Percentiles rank a stretch among this genome's conserved stretches.
These are phyloP conservation scores for Musa acuminata DNA, from an alignment of 176 grass and related monocot genomes.

Conservation along the genomic window DNA sequence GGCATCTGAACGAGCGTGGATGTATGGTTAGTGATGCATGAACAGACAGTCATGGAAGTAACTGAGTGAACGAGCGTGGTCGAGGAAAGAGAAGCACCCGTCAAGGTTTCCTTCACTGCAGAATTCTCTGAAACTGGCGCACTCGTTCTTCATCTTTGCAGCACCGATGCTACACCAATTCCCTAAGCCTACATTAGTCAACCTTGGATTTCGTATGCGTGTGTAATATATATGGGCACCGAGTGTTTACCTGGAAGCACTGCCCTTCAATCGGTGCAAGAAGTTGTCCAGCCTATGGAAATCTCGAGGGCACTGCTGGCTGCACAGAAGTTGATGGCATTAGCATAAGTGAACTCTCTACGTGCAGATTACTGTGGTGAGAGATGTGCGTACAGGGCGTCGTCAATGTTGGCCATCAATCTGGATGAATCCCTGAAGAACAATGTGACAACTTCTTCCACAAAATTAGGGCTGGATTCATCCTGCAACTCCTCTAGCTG, in stretches of 20 bases:
- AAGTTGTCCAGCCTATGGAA: background rate
- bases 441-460: conserved; percentile 80
- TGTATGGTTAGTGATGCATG: background rate
- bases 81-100: conserved; percentile 22
- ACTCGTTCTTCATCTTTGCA: conserved; percentile 54
- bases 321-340: background rate
- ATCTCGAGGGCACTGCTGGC: background rate
- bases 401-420: conserved; percentile 68
- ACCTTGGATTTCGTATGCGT: too few species aligned
- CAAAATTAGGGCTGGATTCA: conserved; percentile 89
- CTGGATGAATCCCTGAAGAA: conserved; percentile 82
- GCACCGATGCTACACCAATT: conserved; percentile 38
- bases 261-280: background rate
- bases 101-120: conserved; percentile 44
- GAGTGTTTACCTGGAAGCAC: background rate
- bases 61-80: background rate
- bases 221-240: background rate
- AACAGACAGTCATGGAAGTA: background rate
- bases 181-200: background rate
- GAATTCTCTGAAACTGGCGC: conserved; percentile 41
- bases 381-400: background rate
- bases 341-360: background rate
- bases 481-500: conserved; percentile 96
- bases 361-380: background rate
- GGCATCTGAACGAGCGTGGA: conserved; percentile 33